Conservation (phyloP, 2,329 filamentous ascomycete genomes). For the Fusarium caatingaense region DNA sequence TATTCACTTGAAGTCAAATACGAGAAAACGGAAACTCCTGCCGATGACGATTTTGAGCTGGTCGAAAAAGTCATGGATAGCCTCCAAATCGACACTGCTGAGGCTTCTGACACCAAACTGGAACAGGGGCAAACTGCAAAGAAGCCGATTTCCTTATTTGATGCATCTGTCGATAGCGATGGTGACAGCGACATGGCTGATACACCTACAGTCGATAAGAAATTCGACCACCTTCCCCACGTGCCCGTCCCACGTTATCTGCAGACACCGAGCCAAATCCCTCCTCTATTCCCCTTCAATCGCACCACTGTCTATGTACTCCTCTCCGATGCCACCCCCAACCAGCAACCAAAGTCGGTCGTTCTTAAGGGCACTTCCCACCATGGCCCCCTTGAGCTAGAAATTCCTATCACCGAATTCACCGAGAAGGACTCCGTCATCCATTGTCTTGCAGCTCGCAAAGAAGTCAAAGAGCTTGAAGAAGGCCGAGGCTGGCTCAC, state of each 20-base stretch:
- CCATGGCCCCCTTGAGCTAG: conserved; percentile 70
- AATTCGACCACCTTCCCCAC: conserved; percentile 63
- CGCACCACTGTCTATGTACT: conserved; percentile 75
- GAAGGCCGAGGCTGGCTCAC: conserved; percentile 75
- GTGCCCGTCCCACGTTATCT: conserved; percentile 67
- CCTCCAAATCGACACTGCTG: conserved; percentile 53
- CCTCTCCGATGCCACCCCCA: conserved; percentile 62
- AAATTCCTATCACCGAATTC: conserved; percentile 69
- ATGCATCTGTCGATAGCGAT: conserved; percentile 58
- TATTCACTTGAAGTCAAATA: conserved; percentile 74
- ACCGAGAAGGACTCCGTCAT: conserved; percentile 64
- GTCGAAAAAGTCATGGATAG: conserved; percentile 67
- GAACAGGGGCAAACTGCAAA: conserved; percentile 38
- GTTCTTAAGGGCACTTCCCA: conserved; percentile 67
- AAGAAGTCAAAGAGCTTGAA: conserved; percentile 75
- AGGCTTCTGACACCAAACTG: conserved; percentile 6
- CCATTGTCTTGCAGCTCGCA: conserved; percentile 77
- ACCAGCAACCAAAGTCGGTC: conserved; percentile 62
- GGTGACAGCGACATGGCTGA: conserved; percentile 50
- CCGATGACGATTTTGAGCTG: conserved; percentile 69
- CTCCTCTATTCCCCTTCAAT: conserved; percentile 74
- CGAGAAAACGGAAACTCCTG: conserved; percentile 37
- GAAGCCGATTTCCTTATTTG: conserved; percentile 69
- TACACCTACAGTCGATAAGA: conserved; percentile 43
- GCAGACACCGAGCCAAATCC: conserved; percentile 72